These are phyloP conservation scores for Quercus bicolor DNA, from an alignment of 306 rosid genomes.

Conservation along the genomic window DNA sequence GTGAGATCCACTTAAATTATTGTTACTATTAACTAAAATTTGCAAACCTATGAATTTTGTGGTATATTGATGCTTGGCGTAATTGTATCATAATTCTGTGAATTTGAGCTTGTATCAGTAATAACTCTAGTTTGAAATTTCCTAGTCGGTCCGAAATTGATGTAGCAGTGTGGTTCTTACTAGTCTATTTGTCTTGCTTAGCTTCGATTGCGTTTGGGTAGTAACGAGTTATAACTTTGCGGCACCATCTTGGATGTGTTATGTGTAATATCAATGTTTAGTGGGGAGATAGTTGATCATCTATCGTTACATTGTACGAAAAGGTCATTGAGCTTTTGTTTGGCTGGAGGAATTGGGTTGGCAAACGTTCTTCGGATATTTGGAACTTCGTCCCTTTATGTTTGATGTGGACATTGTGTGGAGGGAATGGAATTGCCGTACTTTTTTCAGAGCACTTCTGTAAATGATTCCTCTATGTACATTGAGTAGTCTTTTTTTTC, in stretches of 20 bases:
- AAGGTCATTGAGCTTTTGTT: fast-evolving
- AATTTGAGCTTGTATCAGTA: not conserved
- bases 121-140: not conserved
- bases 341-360: too few species aligned
- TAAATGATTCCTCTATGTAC: too few species aligned
- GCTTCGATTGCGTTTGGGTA: not conserved
- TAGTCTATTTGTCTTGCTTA: conserved; percentile 1
- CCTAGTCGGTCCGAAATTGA: not conserved
- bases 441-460: too few species aligned
- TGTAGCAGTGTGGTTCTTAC: not conserved
- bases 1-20: not conserved
- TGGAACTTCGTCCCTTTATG: too few species aligned
- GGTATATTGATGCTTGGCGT: not conserved
- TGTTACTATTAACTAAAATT: not conserved
- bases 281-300: too few species aligned
- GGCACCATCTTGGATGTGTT: not conserved
- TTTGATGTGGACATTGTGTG: too few species aligned
- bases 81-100: not conserved
- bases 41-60: not conserved
- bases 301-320: too few species aligned
- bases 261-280: not conserved
- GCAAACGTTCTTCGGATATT: too few species aligned
- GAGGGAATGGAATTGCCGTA: too few species aligned
- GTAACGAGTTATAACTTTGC: not conserved
- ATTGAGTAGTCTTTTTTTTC: too few species aligned